phyloP scores from a whole-genome alignment of 495 filamentous ascomycete species.

The Hypoxylon intermedium region DNA sequence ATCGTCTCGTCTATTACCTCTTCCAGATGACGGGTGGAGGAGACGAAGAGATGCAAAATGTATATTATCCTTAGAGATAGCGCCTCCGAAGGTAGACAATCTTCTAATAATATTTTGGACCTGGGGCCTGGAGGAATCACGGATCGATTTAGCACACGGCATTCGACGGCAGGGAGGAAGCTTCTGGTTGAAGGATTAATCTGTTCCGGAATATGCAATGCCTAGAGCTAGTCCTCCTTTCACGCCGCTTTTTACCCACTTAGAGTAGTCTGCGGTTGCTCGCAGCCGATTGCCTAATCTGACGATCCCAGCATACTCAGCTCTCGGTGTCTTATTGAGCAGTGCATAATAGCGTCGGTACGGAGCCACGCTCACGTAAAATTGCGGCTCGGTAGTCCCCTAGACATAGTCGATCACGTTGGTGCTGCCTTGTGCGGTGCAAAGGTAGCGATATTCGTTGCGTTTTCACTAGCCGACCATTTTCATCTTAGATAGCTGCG shows the following conservation, averaged over 20 bases:
- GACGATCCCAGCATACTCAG: neutral
- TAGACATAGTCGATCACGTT: neutral
- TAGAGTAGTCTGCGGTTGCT: conserved; percentile 15
- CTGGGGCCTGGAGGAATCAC: conserved; percentile 17
- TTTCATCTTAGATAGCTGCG: neutral
- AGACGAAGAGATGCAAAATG: neutral
- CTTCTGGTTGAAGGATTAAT: conserved; percentile 33
- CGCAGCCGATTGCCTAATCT: conserved; percentile 19
- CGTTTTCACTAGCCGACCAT: neutral
- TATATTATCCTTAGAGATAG: conserved; percentile 28
- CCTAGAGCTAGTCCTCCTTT: conserved; percentile 4
- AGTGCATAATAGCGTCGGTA: conserved; percentile 11
- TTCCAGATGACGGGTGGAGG: neutral
- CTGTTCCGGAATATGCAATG: conserved; percentile 24
- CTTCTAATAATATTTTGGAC: conserved; percentile 14
- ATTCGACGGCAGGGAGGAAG: conserved; percentile 12
- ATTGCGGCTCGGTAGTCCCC: neutral
- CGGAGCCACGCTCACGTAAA: conserved; percentile 12
- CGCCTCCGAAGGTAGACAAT: neutral
- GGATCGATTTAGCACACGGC: conserved; percentile 23
- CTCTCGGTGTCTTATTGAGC: conserved; percentile 1
- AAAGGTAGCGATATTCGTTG: neutral
- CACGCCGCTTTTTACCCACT: conserved; percentile 9
- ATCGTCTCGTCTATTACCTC: neutral
- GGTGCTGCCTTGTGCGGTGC: conserved; percentile 6